Base-by-base conservation (phyloP, 108 stramenopile species). In the Mediolabrus comicus region DNA sequence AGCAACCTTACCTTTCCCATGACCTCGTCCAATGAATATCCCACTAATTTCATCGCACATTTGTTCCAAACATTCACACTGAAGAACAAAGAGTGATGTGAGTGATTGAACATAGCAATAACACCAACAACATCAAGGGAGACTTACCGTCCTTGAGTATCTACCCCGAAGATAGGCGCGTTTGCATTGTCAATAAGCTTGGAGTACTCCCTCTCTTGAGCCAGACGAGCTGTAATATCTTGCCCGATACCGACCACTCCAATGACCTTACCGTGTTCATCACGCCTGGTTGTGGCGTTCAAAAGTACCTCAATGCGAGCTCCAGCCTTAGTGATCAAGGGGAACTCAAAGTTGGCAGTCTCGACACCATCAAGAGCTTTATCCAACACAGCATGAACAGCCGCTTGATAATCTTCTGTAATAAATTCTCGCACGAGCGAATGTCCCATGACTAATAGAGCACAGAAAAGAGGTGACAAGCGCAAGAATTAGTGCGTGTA, bases 81-180 rank as follows among this genome's bases (percentile, higher is more conserved):
- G n/a, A n/a, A n/a, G n/a, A n/a, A n/a, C n/a, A n/a, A n/a, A n/a
- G n/a, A n/a, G n/a, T n/a, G n/a, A n/a, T n/a, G n/a, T n/a, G n/a
- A n/a, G n/a, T n/a, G n/a, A n/a, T n/a, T n/a, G n/a, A n/a, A n/a
- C n/a, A n/a, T n/a, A n/a, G n/a, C n/a, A n/a, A n/a, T n/a, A n/a
- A n/a, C n/a, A n/a, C n/a, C n/a, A n/a, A n/a, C n/a, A n/a, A n/a
- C n/a, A n/a, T n/a, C n/a, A n/a, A n/a, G n/a, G n/a, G n/a, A n/a
- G n/a, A n/a, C n/a, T n/a, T n/a, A n/a, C 61, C 76, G 84, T 26
- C 89, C 89, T 52, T 88, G 72, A 14, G 54, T 69, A 67, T 89
- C 89, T 52, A 93, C 81, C 8, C 92, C 92, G 60, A 93, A 93
- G 25, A 93, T 89, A 3, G 92, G 92, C 12, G 89, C 92, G 65